These are phyloP conservation scores for Porodaedalea pini DNA, from an alignment of 1,284 basidiomycete genomes.

Conservation along the genomic window DNA sequence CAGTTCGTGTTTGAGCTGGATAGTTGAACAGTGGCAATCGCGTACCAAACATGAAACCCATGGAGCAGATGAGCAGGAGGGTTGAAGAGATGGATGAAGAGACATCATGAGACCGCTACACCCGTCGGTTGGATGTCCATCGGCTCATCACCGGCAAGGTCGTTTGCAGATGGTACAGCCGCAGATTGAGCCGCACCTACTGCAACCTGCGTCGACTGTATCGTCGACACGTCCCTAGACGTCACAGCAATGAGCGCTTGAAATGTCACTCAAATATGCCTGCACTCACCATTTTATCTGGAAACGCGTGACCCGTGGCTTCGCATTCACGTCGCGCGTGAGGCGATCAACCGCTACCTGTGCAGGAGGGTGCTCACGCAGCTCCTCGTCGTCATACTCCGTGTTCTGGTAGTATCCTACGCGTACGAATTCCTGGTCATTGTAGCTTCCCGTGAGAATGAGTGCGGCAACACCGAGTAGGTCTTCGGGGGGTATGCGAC, in stretches of 20 bases:
- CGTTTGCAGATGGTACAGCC: slow-evolving; percentile 75
- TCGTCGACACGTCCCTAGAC: slow-evolving; percentile 65
- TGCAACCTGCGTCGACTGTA: slow-evolving; percentile 44
- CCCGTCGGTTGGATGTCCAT: slow-evolving; percentile 29
- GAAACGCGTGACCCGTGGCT: slow-evolving; percentile 91
- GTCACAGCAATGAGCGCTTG: slow-evolving; percentile 7
- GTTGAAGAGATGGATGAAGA: background rate
- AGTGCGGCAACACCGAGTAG: slow-evolving; percentile 88
- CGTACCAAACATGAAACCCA: too few species aligned
- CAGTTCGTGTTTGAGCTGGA: background rate
- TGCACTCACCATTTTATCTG: slow-evolving; percentile 76
- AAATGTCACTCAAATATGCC: background rate
- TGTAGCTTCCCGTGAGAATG: slow-evolving; percentile 87
- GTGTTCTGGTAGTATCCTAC: slow-evolving; percentile 99
- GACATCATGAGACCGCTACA: slow-evolving; percentile 21
- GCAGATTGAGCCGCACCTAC: slow-evolving; percentile 72
- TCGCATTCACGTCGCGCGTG: slow-evolving; percentile 84
- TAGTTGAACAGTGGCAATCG: too few species aligned
- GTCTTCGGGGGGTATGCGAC: slow-evolving; percentile 79
- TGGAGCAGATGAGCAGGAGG: background rate
- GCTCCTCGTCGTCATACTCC: slow-evolving; percentile 92
- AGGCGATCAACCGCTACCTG: slow-evolving; percentile 77
- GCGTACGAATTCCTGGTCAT: slow-evolving; percentile 95
- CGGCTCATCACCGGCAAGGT: slow-evolving; percentile 39
- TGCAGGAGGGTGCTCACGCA: slow-evolving; percentile 70